Percentiles rank a stretch among this genome's conserved stretches.
Evolutionary conservation across 1,139 yeast species (phyloP).

Genomic region (Williopsis jadinii): DNA sequence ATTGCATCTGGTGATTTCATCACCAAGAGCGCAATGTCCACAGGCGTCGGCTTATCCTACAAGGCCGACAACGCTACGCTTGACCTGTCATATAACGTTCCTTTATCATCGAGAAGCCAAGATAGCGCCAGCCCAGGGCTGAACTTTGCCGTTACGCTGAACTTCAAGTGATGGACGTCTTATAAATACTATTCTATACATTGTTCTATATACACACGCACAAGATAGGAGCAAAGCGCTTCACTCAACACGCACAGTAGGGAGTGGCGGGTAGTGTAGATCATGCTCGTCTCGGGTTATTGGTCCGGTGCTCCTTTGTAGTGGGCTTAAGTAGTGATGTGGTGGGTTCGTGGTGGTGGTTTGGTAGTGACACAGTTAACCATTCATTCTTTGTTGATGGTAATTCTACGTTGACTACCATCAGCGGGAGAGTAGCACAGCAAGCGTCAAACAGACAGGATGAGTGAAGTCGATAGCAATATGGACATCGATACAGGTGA

Average conservation of each 20-base stretch:
- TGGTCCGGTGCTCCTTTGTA: no score
- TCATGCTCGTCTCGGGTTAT: no score
- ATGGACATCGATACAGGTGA: slow-evolving; percentile 6
- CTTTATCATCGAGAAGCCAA: slow-evolving; percentile 23
- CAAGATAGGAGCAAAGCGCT: no score
- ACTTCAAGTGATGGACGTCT: slow-evolving; percentile 14
- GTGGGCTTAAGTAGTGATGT: no score
- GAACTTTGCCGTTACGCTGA: slow-evolving; percentile 25
- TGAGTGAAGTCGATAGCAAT: slow-evolving; percentile 3
- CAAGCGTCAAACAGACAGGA: neutral
- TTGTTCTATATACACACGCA: no score
- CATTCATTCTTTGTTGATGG: no score
- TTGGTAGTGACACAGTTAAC: no score
- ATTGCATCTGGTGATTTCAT: slow-evolving; percentile 13
- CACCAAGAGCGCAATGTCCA: slow-evolving; percentile 22
- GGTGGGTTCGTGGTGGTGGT: no score
- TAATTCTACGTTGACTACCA: no score
- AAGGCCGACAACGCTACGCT: slow-evolving; percentile 23
- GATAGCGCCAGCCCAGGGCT: slow-evolving; percentile 27
- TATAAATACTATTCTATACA: neutral
- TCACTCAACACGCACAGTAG: no score
- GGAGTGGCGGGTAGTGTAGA: no score
- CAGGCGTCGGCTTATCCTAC: slow-evolving; percentile 27
- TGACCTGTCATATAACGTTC: slow-evolving; percentile 27
- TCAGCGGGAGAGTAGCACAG: no score